Evolutionary conservation across 139 green algal genomes (phyloP), one percentile per base, ranked within the genome.

Genomic region (Dunaliella sp.): DNA sequence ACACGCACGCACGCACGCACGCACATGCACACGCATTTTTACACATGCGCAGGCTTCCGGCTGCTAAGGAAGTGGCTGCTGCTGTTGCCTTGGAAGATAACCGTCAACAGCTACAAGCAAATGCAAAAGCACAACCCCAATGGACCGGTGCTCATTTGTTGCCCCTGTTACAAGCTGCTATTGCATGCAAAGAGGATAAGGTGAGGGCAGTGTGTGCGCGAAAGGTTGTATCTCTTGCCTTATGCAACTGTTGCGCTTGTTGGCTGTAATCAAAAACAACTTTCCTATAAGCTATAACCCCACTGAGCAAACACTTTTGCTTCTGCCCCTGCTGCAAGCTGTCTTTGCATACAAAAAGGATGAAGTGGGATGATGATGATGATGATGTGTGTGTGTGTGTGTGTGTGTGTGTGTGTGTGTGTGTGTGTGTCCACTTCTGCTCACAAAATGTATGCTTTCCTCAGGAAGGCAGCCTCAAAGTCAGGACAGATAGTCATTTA

Each of bases 61-160:
- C 91, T 0, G 95, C 94, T 1, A 84, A 86, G 25, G 87, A 95
- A 65, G 74, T 91, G 86, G 84, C 58, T 35, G 86, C 83, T 31
- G 84, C 85, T 32, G 74, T 95, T 38, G 76, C 80, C 1, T 36
- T 36, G 24, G 72, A 86, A 75, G 91, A 90, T 84, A 82, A 0
- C 87, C 73, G 25, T 22, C 77, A 33, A 7, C 26, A 32, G 25
- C n/a, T 7, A 36, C 59, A 58, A 1, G 65, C 80, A 78, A 7
- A 81, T 57, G 7, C 1, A 26, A 1, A 33, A 75, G 81, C 80
- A 26, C 80, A 58, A 1, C 82, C 82, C 2, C 75, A 65, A 24
- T 83, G 74, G 24, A 34, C 33, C 25, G 81, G 77, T 24, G 73
- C 81, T 21, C 86, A 84, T 0, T 35, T 76, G 28, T 83, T 93